Conservation (phyloP, 192 early-diverging fungal species). For the Coemansia sp. region DNA sequence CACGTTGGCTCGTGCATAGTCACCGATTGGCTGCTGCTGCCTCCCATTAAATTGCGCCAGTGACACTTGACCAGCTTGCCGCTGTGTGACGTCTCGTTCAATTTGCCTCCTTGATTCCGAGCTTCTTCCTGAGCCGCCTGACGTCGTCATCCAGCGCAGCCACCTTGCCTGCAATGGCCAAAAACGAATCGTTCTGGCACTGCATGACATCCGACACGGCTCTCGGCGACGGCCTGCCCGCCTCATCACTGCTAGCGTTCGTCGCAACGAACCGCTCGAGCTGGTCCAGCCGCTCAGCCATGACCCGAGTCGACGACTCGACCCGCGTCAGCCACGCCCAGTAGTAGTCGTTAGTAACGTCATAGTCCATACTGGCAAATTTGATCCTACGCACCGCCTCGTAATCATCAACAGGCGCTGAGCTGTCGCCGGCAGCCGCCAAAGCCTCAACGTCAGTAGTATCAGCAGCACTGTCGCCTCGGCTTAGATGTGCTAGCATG, state of each 20-base stretch:
- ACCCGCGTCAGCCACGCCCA: slow-evolving; percentile 44
- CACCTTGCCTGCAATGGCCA: slow-evolving; percentile 46
- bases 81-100: neutral
- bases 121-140: slow-evolving; percentile 24
- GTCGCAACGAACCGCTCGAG: slow-evolving; percentile 35
- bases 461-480: neutral
- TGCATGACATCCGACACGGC: slow-evolving; percentile 40
- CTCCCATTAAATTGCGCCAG: neutral
- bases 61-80: neutral
- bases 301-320: slow-evolving; percentile 28
- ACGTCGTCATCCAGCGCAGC: slow-evolving; percentile 46
- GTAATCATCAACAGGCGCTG: slow-evolving; percentile 16
- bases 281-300: slow-evolving; percentile 46
- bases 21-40: neutral
- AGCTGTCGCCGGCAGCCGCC: neutral
- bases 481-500: slow-evolving; percentile 25
- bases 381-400: slow-evolving; percentile 46
- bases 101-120: slow-evolving; percentile 20
- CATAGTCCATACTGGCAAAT: slow-evolving; percentile 39
- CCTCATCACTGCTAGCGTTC: neutral
- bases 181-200: slow-evolving; percentile 48
- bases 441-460: neutral
- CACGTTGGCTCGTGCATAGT: neutral
- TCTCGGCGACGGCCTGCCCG: slow-evolving; percentile 17
- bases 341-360: slow-evolving; percentile 45